Percentiles rank a stretch among this genome's conserved stretches.
Conservation (phyloP, 352 stramenopile species). For the Phytophthora fragariaefolia region DNA sequence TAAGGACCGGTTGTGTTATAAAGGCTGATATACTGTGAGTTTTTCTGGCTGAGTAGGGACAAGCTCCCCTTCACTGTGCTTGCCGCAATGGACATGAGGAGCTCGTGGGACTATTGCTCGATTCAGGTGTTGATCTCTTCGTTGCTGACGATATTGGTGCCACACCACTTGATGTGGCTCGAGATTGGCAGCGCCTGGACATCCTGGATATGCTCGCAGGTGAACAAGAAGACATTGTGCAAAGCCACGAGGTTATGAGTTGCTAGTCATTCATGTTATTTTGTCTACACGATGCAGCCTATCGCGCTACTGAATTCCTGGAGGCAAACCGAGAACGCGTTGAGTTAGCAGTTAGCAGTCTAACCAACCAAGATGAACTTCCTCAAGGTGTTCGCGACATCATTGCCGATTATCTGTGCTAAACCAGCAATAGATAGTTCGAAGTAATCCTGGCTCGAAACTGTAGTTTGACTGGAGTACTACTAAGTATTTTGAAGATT, state of each 20-base stretch:
- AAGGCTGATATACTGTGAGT: too few relatives aligned
- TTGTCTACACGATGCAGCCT: constrained; percentile 13
- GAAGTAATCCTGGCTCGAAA: neutral
- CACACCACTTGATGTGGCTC: constrained; percentile 59
- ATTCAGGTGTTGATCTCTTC: constrained; percentile 42
- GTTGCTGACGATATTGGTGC: constrained; percentile 56
- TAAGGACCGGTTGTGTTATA: constrained; percentile 30
- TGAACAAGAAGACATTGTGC: constrained; percentile 13
- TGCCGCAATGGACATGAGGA: constrained; percentile 61
- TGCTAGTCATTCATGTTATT: neutral
- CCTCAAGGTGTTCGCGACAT: constrained; percentile 23
- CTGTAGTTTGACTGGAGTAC: neutral
- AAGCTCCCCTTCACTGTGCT: constrained; percentile 60
- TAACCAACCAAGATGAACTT: constrained; percentile 31
- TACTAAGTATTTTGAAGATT: constrained; percentile 15
- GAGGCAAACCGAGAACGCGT: constrained; percentile 35
- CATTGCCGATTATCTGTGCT: constrained; percentile 26
- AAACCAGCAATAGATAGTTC: neutral
- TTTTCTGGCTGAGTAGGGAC: too few relatives aligned
- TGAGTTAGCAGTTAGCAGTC: constrained; percentile 17
- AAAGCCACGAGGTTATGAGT: neutral
- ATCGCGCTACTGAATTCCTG: constrained; percentile 20
- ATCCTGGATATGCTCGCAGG: constrained; percentile 56
- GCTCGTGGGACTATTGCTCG: constrained; percentile 51
- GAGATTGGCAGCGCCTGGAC: constrained; percentile 62